These are phyloP conservation scores for Yamadazyma kitorensis DNA, from an alignment of 805 yeast genomes.

Conservation along the genomic window DNA sequence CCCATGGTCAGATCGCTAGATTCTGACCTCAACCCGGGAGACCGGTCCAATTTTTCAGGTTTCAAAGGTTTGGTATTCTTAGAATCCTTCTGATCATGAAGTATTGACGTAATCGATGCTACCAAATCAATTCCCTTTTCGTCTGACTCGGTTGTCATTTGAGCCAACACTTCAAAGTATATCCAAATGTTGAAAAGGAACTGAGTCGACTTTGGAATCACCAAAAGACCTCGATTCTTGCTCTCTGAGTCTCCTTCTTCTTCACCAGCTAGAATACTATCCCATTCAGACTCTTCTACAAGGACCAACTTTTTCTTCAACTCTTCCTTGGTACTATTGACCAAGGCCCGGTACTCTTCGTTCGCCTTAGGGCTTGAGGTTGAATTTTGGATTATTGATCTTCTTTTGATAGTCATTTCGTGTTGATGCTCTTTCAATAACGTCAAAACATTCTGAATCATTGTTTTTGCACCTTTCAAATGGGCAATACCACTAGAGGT, in stretches of 20 bases:
- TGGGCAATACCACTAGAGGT: constrained; percentile 69
- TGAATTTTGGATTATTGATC: constrained; percentile 5
- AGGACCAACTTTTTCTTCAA: constrained; percentile 26
- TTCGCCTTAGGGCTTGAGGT: constrained; percentile 9
- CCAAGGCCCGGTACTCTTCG: constrained; percentile 7
- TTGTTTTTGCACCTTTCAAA: constrained; percentile 61
- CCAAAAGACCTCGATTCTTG: constrained; percentile 6
- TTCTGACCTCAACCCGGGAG: constrained; percentile 21
- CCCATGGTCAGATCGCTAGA: constrained; percentile 22
- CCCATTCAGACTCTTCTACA: constrained; percentile 33
- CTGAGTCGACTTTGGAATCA: constrained; percentile 43
- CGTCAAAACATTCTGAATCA: constrained; percentile 48
- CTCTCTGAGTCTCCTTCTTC: constrained; percentile 1
- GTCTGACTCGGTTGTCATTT: constrained; percentile 57
- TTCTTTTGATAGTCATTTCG: constrained; percentile 12
- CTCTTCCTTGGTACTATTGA: constrained; percentile 7
- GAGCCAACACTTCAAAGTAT: constrained; percentile 64
- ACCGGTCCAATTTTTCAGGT: constrained; percentile 7
- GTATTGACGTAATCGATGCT: constrained; percentile 36
- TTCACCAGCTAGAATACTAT: constrained; percentile 19
- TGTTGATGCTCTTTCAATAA: constrained; percentile 25
- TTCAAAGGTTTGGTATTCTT: constrained; percentile 7
- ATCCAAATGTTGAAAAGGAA: constrained; percentile 64
- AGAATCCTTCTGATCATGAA: constrained; percentile 16
- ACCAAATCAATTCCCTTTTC: constrained; percentile 42